These are phyloP conservation scores for Corymbia citriodora DNA, from an alignment of 441 rosid species.

Conservation along the genomic window DNA sequence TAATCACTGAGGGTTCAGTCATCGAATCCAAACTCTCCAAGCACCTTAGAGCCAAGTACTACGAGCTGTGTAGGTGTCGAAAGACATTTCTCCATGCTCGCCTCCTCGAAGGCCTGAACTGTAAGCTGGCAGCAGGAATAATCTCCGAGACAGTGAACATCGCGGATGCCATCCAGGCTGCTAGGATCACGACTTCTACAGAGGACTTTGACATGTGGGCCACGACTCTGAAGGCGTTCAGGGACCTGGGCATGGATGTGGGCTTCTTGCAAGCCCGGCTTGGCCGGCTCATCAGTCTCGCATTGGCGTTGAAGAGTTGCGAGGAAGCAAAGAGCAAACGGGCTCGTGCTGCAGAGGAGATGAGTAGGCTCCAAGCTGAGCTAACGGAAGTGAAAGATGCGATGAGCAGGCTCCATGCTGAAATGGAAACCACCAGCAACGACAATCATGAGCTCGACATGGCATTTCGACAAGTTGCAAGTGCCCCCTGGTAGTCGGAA, in stretches of 20 bases:
- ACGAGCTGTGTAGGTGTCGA: slow-evolving; percentile 33
- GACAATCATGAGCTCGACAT: not conserved
- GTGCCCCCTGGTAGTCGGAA: slow-evolving; percentile 23
- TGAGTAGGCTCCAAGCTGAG: slow-evolving; percentile 11
- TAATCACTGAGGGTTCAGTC: slow-evolving; percentile 22
- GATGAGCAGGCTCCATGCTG: slow-evolving; percentile 8
- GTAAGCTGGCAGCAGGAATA: slow-evolving; percentile 25
- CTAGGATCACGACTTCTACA: slow-evolving; percentile 15
- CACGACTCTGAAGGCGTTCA: slow-evolving; percentile 24
- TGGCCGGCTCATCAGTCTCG: slow-evolving; percentile 17
- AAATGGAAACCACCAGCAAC: slow-evolving; percentile 1
- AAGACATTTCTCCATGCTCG: slow-evolving; percentile 27
- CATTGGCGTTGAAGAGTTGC: slow-evolving; percentile 8
- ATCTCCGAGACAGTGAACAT: slow-evolving; percentile 35
- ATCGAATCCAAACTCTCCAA: slow-evolving; percentile 27
- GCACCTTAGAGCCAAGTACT: slow-evolving; percentile 26
- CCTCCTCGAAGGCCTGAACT: slow-evolving; percentile 31
- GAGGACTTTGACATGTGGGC: slow-evolving; percentile 24
- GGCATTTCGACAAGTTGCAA: slow-evolving; percentile 17
- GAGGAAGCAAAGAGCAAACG: slow-evolving; percentile 9
- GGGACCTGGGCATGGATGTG: slow-evolving; percentile 31
- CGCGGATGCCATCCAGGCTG: slow-evolving; percentile 34
- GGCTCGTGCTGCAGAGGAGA: slow-evolving; percentile 7
- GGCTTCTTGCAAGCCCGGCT: slow-evolving; percentile 21
- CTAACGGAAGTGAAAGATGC: slow-evolving; percentile 9